A percentile compares a stretch with the other conserved stretches of the same genome.
phyloP scores from a whole-genome alignment of 1,139 yeast genomes.

The Zygoascus sp. region DNA sequence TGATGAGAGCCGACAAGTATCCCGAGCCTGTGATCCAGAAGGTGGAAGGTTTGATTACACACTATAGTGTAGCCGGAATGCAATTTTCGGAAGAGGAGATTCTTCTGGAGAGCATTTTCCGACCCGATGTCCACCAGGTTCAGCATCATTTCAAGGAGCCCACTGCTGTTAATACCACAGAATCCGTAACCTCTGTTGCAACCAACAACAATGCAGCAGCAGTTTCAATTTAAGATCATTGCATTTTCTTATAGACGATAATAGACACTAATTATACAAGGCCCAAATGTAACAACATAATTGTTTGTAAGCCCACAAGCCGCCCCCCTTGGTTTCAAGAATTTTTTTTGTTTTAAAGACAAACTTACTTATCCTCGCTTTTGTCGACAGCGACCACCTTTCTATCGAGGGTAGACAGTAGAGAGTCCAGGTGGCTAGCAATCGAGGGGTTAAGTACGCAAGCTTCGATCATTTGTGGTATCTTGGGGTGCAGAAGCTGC shows the following conservation, averaged over 20 bases:
- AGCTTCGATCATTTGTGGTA: conserved; percentile 26
- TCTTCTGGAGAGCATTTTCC: conserved; percentile 24
- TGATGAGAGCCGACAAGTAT: conserved; percentile 29
- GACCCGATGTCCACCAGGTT: conserved; percentile 23
- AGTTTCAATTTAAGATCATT: background rate
- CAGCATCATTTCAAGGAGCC: background rate
- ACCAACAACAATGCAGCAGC: background rate
- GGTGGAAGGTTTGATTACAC: conserved; percentile 21
- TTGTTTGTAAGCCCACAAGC: no score
- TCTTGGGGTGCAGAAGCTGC: conserved; percentile 25
- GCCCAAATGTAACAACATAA: no score
- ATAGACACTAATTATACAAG: background rate
- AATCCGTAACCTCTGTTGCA: background rate
- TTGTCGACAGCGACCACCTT: background rate
- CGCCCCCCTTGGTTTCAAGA: no score
- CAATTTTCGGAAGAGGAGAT: conserved; percentile 13
- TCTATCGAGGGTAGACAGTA: conserved; percentile 17
- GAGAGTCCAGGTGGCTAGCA: conserved; percentile 24
- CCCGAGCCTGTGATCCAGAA: conserved; percentile 33
- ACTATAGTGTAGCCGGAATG: background rate
- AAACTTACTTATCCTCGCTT: background rate
- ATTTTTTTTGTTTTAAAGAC: no score
- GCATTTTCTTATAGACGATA: conserved; percentile 3
- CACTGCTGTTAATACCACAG: background rate
- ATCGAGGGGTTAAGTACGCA: conserved; percentile 26